These are phyloP conservation scores for Aspergillus cavernicola DNA, from an alignment of 495 filamentous ascomycete genomes.

Conservation along the genomic window DNA sequence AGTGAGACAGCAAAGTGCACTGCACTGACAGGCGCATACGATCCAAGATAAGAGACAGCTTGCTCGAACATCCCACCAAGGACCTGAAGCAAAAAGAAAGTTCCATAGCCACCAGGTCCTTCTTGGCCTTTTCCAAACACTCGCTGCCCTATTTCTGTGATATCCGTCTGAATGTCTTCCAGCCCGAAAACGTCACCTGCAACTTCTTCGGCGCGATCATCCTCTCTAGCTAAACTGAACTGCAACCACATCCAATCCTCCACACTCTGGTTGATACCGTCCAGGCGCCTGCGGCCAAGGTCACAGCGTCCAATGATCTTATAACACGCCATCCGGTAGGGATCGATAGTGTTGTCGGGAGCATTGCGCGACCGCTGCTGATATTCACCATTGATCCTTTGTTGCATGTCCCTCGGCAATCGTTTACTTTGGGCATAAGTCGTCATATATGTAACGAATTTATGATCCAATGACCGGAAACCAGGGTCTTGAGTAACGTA, in stretches of 20 bases:
- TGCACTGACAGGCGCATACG: slow-evolving; percentile 82
- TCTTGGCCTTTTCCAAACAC: slow-evolving; percentile 76
- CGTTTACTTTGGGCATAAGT: slow-evolving; percentile 69
- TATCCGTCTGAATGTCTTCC: slow-evolving; percentile 76
- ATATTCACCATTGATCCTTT: slow-evolving; percentile 85
- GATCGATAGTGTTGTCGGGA: slow-evolving; percentile 83
- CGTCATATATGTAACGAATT: slow-evolving; percentile 84
- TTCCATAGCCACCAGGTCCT: slow-evolving; percentile 71
- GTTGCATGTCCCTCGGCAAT: slow-evolving; percentile 71
- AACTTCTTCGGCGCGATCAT: slow-evolving; percentile 74
- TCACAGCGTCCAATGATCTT: slow-evolving; percentile 96
- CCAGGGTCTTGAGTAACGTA: slow-evolving; percentile 78
- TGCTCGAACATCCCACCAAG: slow-evolving; percentile 94
- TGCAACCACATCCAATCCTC: slow-evolving; percentile 99
- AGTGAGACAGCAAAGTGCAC: slow-evolving; percentile 93
- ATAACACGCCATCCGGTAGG: slow-evolving; percentile 95
- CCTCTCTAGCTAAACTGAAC: slow-evolving; percentile 85
- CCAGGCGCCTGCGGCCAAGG: slow-evolving; percentile 70
- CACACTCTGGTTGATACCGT: slow-evolving; percentile 73
- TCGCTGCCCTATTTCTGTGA: slow-evolving; percentile 81
- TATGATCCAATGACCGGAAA: slow-evolving; percentile 86
- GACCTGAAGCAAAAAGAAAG: slow-evolving; percentile 88
- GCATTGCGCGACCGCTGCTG: slow-evolving; percentile 77
- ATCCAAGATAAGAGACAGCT: slow-evolving; percentile 84
- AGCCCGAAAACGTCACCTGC: slow-evolving; percentile 87